Conservation (phyloP, 805 yeast genomes). For the Wickerhamomyces pijperi region DNA sequence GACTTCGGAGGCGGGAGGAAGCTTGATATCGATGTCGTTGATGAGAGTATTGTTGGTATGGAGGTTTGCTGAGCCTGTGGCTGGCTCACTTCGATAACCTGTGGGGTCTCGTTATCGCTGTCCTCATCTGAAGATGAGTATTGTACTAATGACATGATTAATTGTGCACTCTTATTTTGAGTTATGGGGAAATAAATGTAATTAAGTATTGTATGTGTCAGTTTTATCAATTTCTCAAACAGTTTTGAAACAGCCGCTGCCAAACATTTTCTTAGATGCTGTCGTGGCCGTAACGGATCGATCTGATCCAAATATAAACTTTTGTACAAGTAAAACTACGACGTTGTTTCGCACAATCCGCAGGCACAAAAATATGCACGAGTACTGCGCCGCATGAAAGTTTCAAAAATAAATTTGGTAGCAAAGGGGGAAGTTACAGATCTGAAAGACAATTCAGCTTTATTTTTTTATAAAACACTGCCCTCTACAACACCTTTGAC, state of each 20-base stretch:
- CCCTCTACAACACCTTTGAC: too few relatives aligned
- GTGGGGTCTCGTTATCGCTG: not conserved
- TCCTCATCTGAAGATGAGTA: constrained; percentile 10
- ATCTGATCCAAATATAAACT: too few relatives aligned
- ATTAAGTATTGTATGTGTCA: too few relatives aligned
- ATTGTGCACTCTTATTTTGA: not conserved
- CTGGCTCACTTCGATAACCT: not conserved
- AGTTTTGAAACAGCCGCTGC: not conserved
- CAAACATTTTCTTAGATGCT: too few relatives aligned
- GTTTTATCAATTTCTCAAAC: not conserved
- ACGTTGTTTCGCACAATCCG: too few relatives aligned
- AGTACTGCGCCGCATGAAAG: too few relatives aligned
- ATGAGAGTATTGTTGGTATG: not conserved
- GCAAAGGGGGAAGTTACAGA: too few relatives aligned
- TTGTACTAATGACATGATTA: constrained; percentile 9
- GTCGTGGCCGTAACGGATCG: not conserved
- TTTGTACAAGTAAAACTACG: too few relatives aligned
- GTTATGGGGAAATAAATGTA: not conserved
- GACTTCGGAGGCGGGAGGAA: constrained; percentile 16
- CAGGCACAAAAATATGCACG: too few relatives aligned
- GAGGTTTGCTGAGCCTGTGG: not conserved
- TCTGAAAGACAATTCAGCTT: too few relatives aligned
- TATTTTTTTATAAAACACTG: too few relatives aligned
- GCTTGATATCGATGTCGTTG: constrained; percentile 13
- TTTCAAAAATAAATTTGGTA: too few relatives aligned